Percentiles rank a stretch among this genome's conserved stretches.
Evolutionary conservation across 805 yeast species (phyloP).

Genomic region (Saitoella complicata): DNA sequence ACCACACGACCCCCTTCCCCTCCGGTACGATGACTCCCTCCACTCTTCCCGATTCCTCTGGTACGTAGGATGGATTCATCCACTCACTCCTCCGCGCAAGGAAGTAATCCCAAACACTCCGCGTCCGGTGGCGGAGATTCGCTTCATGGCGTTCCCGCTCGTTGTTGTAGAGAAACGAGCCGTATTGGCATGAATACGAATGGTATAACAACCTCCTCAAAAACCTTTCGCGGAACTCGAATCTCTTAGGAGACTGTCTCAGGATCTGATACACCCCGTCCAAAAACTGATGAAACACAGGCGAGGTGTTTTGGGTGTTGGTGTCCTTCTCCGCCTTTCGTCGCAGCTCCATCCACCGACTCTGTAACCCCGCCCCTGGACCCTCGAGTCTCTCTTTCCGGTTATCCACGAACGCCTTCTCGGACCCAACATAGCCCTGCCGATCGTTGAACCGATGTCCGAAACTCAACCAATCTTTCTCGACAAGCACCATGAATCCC

Average conservation of each 20-base stretch:
- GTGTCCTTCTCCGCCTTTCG: no score
- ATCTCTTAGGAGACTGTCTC: slow-evolving; percentile 50
- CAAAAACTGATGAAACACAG: slow-evolving; percentile 84
- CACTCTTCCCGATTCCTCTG: slow-evolving; percentile 10
- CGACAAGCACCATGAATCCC: slow-evolving; percentile 73
- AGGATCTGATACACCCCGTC: slow-evolving; percentile 75
- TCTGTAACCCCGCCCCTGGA: no score
- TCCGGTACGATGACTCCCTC: slow-evolving; percentile 41
- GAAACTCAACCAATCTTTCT: slow-evolving; percentile 90
- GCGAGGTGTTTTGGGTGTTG: slow-evolving; percentile 38
- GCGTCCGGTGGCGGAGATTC: slow-evolving; percentile 33
- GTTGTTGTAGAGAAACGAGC: slow-evolving; percentile 65
- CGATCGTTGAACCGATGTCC: slow-evolving; percentile 83
- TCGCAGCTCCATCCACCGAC: no score
- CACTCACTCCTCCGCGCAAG: slow-evolving; percentile 59
- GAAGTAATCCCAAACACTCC: slow-evolving; percentile 90
- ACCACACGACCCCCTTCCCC: slow-evolving; percentile 55
- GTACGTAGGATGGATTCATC: slow-evolving; percentile 32
- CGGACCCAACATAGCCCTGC: slow-evolving; percentile 54
- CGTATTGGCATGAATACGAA: slow-evolving; percentile 85
- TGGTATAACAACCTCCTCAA: slow-evolving; percentile 74
- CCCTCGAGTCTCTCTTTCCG: no score
- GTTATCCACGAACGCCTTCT: slow-evolving; percentile 18
- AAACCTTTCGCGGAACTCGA: slow-evolving; percentile 82
- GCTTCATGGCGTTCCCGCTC: slow-evolving; percentile 45